Base-by-base conservation (phyloP, 2,329 filamentous ascomycete genomes). In the Hyphodiscus sp. region DNA sequence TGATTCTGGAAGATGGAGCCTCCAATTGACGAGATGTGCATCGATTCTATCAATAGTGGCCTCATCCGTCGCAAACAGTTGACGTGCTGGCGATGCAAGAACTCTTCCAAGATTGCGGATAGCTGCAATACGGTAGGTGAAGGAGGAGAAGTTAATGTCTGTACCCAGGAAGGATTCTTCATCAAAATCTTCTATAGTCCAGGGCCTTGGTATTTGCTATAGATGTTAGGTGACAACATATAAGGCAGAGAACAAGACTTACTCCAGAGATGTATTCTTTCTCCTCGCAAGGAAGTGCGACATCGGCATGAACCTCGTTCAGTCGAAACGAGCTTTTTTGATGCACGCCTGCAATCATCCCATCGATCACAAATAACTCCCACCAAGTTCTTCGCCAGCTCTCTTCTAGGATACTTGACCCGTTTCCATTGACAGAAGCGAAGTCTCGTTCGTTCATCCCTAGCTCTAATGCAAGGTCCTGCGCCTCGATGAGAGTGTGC, bases 301-400 rank as follows among this genome's bases (percentile, higher is more conserved):
- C 87, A 61, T 89, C 83, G 15, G 81, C 78, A 6, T 75, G 70
- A 8, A 91, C 76, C 51, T 85, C 82, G 60, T 82, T 87, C 20
- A 89, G 75, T n/a, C 78, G 70, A 67, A 89, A 88, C 52, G 81
- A 85, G 43, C 86, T 86, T 56, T 82, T 80, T 13, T 84, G 80
- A 61, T 87, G 88, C 60, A 95, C 83, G 2, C 88, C 89, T 5
- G 89, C 88, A 60, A 95, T 79, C 79, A 95, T 86, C 51, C 86
- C 89, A 67, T 95, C 90, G 15, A 89, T 80, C 26, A 66, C 54
- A 49, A 61, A 67, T 52, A 87, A 69, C 60, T 84, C 90, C 91
- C 91, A 96, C 91, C 91, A 96, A 1, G 91, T 96, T 54, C 91
- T 79, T 18, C 90, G 81, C 81, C 89, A 86, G 67, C 86, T 89